Evolutionary conservation across 495 filamentous ascomycete genomes (phyloP).

Genomic region (Penicillium paxilli): DNA sequence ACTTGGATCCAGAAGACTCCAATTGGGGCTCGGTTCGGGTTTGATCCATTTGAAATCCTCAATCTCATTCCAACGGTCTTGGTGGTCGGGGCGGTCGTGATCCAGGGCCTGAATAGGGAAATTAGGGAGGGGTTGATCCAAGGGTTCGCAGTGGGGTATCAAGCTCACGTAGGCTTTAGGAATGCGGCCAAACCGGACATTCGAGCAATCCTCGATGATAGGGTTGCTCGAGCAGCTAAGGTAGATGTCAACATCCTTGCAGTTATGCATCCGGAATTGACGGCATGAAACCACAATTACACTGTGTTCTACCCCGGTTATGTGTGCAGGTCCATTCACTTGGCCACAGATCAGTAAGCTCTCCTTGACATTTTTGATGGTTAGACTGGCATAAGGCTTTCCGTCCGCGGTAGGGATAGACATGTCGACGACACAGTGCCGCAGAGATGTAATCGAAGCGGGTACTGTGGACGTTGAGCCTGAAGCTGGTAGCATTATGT

Average conservation of each 20-base stretch:
- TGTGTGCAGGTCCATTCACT: slow-evolving; percentile 75
- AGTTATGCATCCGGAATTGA: slow-evolving; percentile 91
- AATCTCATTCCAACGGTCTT: slow-evolving; percentile 82
- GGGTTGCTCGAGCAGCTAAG: slow-evolving; percentile 78
- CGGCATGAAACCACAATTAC: slow-evolving; percentile 73
- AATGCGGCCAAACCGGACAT: slow-evolving; percentile 76
- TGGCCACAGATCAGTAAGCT: slow-evolving; percentile 75
- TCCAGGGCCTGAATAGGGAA: slow-evolving; percentile 30
- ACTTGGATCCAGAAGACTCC: slow-evolving; percentile 64
- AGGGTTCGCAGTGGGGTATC: background rate
- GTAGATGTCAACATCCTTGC: slow-evolving; percentile 76
- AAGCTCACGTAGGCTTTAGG: slow-evolving; percentile 65
- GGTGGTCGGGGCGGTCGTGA: slow-evolving; percentile 34
- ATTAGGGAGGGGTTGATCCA: background rate
- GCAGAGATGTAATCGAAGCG: slow-evolving; percentile 70
- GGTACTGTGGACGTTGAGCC: slow-evolving; percentile 66
- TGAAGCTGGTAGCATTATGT: slow-evolving; percentile 68
- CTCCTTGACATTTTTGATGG: slow-evolving; percentile 64
- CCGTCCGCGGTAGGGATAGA: slow-evolving; percentile 61
- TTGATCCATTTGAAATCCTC: slow-evolving; percentile 99
- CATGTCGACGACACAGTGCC: slow-evolving; percentile 77
- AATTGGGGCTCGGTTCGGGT: slow-evolving; percentile 82
- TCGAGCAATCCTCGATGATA: slow-evolving; percentile 87
- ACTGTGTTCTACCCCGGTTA: slow-evolving; percentile 72
- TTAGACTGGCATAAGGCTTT: slow-evolving; percentile 71